A percentile compares a stretch with the other conserved stretches of the same genome.
phyloP scores from a whole-genome alignment of 495 filamentous ascomycete genomes.

The Cetradonia linearis region DNA sequence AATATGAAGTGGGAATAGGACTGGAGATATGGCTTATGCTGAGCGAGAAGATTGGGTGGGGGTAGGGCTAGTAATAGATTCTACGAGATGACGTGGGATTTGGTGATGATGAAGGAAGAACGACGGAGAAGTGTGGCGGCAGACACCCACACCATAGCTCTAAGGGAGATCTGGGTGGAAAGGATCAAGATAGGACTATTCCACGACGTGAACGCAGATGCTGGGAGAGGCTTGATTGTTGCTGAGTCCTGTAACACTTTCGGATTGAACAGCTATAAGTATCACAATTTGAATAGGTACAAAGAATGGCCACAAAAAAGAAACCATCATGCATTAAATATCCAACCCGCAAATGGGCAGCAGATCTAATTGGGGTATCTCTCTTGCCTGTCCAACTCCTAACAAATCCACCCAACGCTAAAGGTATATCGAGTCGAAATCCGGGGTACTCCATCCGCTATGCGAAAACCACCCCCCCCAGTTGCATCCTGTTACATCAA shows the following conservation, averaged over 20 bases:
- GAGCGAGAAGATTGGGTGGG: too few relatives aligned
- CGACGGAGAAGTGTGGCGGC: too few relatives aligned
- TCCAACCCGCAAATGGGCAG: constrained; percentile 1
- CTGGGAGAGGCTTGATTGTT: background rate
- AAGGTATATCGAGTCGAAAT: background rate
- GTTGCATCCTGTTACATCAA: background rate
- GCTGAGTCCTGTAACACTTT: background rate
- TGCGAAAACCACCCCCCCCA: background rate
- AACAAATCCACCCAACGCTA: background rate
- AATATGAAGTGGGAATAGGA: too few relatives aligned
- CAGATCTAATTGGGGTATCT: constrained; percentile 6
- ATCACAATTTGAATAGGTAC: background rate
- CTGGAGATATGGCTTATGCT: too few relatives aligned
- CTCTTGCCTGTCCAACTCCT: constrained; percentile 4
- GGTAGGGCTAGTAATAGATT: too few relatives aligned
- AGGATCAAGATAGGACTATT: too few relatives aligned
- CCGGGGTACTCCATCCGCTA: constrained; percentile 5
- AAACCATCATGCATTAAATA: background rate
- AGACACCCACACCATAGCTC: too few relatives aligned
- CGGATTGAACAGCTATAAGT: background rate
- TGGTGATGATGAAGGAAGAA: too few relatives aligned
- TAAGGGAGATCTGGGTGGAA: too few relatives aligned
- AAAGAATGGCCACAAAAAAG: background rate
- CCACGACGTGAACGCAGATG: background rate
- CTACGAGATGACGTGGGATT: background rate